Evolutionary conservation across 371 early-diverging fungal genomes (phyloP).

Genomic region (Rhizopus sp.): DNA sequence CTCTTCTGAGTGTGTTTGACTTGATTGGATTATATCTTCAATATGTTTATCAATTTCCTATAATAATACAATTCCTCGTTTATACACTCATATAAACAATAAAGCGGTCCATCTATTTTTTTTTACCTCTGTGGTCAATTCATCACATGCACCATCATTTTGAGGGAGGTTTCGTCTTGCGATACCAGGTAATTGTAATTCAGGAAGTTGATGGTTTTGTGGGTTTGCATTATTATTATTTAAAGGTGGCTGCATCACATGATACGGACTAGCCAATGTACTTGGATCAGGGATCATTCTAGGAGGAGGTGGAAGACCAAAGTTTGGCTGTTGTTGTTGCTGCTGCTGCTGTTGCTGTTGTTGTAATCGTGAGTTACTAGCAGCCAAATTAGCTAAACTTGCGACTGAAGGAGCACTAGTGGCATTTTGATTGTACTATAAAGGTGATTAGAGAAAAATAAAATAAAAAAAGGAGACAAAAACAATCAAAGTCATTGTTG

Average conservation of each 20-base stretch:
- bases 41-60: slow-evolving; percentile 53
- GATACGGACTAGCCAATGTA: slow-evolving; percentile 19
- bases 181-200: slow-evolving; percentile 31
- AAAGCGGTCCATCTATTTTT: not conserved
- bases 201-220: slow-evolving; percentile 10
- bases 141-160: slow-evolving; percentile 44
- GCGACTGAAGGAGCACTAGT: slow-evolving; percentile 19
- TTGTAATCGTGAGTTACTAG: slow-evolving; percentile 3
- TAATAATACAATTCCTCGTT: not conserved
- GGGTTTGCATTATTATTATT: not conserved
- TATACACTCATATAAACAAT: not conserved
- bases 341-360: slow-evolving; percentile 8
- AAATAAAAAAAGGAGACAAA: too few relatives aligned
- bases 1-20: slow-evolving; percentile 2
- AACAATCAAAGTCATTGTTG: too few relatives aligned
- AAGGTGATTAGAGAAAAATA: not conserved
- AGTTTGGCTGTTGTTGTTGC: slow-evolving; percentile 4
- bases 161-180: slow-evolving; percentile 45
- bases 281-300: slow-evolving; percentile 22
- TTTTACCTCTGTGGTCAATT: slow-evolving; percentile 32
- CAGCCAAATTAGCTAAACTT: slow-evolving; percentile 24
- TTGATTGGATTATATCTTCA: slow-evolving; percentile 23
- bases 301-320: slow-evolving; percentile 10
- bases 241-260: slow-evolving; percentile 15
- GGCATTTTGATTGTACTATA: slow-evolving; percentile 8